Evolutionary conservation across 768 basidiomycete species (phyloP), one percentile per base, ranked within the genome.

Genomic region (Cantharellus anzutake): DNA sequence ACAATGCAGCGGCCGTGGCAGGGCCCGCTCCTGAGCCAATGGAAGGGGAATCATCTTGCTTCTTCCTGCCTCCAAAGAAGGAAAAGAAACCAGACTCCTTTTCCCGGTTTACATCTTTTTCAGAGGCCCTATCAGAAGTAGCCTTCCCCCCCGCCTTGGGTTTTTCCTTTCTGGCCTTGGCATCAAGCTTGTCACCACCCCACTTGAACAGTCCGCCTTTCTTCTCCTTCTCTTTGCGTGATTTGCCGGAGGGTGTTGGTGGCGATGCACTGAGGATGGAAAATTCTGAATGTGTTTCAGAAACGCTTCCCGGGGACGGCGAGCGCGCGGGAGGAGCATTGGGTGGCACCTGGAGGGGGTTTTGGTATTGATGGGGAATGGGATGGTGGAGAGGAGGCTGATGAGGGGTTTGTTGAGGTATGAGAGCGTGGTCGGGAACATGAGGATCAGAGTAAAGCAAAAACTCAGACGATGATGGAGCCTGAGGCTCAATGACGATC

Each of bases 31-130:
- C 71, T 29, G 67, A 63, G 34, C 74, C 61, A 63, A 67, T 67
- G 59, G 42, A 59, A 5, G 59, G 7, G 69, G 73, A 69, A 51
- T 93, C 88, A 48, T 88, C 84, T 65, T 82, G 82, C 77, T 92
- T 96, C 76, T 87, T 90, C 69, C 79, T 82, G 64, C 83, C 76
- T 34, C 89, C 82, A 68, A 97, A 97, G 5, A 88, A 89, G 2
- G 91, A 90, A 64, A 98, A 90, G 74, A 97, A 96, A 2, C 90
- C 77, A 51, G 79, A 72, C n/a, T 86, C 83, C 68, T 82, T 82
- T 67, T 84, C 82, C 63, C 44, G 44, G 11, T 48, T 29, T 48
- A 1, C 29, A 48, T 76, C 75, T 62, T 75, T 76, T 66, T 79
- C 79, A 64, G 56, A 57, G 35, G 14, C 42, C 14, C 59, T 40